Conservation (phyloP, 768 basidiomycete genomes). For the Galerina sulciceps region DNA sequence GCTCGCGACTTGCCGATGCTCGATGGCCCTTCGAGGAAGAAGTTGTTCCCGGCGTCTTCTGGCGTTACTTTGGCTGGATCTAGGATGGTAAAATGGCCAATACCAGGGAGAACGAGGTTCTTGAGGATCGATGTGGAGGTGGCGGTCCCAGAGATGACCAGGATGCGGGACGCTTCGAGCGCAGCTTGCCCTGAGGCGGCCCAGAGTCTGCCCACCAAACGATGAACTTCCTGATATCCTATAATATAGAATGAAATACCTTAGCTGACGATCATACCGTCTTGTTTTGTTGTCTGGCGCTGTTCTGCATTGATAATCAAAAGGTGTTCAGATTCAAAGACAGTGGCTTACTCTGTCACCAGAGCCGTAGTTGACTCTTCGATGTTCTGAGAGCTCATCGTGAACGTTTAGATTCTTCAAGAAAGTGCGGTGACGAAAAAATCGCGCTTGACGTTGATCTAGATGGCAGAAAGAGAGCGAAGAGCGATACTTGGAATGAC, state of each 20-base stretch:
- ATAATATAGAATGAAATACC: constrained; percentile 48
- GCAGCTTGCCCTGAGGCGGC: constrained; percentile 90
- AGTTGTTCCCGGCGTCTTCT: constrained; percentile 93
- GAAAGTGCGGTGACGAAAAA: no score
- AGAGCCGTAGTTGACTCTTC: constrained; percentile 32
- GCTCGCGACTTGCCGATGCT: constrained; percentile 84
- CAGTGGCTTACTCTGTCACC: constrained; percentile 27
- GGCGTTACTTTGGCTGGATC: constrained; percentile 64
- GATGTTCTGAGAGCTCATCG: constrained; percentile 18
- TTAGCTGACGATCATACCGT: constrained; percentile 93
- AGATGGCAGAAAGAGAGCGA: no score
- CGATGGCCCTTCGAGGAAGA: constrained; percentile 82
- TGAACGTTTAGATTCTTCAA: no score
- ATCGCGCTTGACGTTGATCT: no score
- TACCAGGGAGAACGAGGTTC: constrained; percentile 95
- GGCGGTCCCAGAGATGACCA: constrained; percentile 81
- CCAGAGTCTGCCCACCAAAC: constrained; percentile 68
- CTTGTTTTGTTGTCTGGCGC: constrained; percentile 87
- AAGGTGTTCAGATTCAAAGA: not conserved
- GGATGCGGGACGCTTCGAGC: constrained; percentile 81
- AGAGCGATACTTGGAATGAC: no score
- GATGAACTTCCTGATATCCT: not conserved
- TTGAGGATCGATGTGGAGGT: constrained; percentile 91
- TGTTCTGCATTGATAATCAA: constrained; percentile 38
- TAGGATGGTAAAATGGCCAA: constrained; percentile 94